Base-by-base conservation (phyloP, 2,329 filamentous ascomycete species). In the Fusarium sp. region DNA sequence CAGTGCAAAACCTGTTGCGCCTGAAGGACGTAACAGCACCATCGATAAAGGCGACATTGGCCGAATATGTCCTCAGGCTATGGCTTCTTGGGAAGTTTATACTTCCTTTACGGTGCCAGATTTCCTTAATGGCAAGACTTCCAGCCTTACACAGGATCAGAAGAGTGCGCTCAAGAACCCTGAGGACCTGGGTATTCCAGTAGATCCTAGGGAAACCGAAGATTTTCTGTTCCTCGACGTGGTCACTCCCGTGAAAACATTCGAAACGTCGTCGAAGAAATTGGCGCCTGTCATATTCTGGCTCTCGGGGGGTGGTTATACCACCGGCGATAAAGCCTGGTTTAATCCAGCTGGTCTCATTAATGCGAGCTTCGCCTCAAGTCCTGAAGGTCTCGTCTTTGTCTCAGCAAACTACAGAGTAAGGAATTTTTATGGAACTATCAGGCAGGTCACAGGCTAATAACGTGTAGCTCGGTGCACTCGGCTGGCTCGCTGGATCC, bases 401-500 rank as follows among this genome's bases (percentile, higher is more conserved):
- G 35, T 48, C n/a, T 29, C 25, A 10, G 45, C 34, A 6, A 47
- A 47, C 7, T 47, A 29, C 26, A 26, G 34, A 26, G 34, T 40
- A 28, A n/a, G 24, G 19, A 19, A 2, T 19, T 19, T 19, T 19
- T 19, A 19, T 19, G 19, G 19, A 3, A 2, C 19, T 19, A 19
- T 19, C 19, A 19, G 19, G 2, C 15, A 9, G 2, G 0, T 24
- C 9, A 3, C 13, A 12, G 6, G 1, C 25, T 40, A 1, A 47
- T 3, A 3, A 6, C 4, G 11, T 19, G 19, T 13, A 47, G 25
- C 34, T 39, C 24, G 45, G 45, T 29, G 45, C 45, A 22, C 24
- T 39, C 25, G 45, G 45, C 8, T 47, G 32, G 34, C 44, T 47
- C 22, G 32, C 44, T 39, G 32, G 32, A 38, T 15, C 44, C 15